phyloP scores from a whole-genome alignment of 2,329 filamentous ascomycete species.

The Colletotrichum tropicicola region DNA sequence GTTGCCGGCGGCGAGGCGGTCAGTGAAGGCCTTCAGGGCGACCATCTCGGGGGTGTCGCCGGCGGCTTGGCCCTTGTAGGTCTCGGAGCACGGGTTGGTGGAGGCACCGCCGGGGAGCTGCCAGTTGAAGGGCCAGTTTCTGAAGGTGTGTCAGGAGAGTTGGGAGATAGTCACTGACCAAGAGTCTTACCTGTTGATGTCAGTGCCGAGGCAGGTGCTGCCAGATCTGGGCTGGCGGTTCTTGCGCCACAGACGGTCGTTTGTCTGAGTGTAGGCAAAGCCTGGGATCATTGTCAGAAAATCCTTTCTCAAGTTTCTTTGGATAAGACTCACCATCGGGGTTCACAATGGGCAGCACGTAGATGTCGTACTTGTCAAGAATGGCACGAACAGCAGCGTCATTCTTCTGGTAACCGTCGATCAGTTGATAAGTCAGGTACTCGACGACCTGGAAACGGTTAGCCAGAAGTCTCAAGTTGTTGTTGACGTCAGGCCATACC shows the following conservation, averaged over 20 bases:
- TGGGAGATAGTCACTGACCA: accelerated
- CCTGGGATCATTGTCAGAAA: conserved; percentile 44
- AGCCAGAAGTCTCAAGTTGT: background rate
- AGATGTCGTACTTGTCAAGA: conserved; percentile 72
- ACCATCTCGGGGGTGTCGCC: conserved; percentile 62
- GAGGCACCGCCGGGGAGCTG: conserved; percentile 57
- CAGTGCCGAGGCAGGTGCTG: conserved; percentile 57
- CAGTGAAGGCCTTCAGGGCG: conserved; percentile 50
- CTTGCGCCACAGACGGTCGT: conserved; percentile 69
- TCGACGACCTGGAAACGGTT: conserved; percentile 49
- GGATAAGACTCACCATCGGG: conserved; percentile 56
- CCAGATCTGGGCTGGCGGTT: conserved; percentile 56
- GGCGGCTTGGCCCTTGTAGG: conserved; percentile 52
- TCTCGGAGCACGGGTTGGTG: conserved; percentile 59
- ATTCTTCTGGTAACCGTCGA: conserved; percentile 52
- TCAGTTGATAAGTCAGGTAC: conserved; percentile 59
- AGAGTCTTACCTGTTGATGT: conserved; percentile 58
- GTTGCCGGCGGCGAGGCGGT: conserved; percentile 30
- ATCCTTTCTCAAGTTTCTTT: background rate
- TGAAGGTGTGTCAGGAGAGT: background rate
- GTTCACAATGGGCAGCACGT: conserved; percentile 70
- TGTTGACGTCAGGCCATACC: conserved; percentile 38
- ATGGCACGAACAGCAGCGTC: conserved; percentile 49
- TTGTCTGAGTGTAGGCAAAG: conserved; percentile 66
- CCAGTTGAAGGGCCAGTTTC: conserved; percentile 67